Evolutionary conservation across 106 monocot genomes (phyloP), one percentile per base, ranked within the genome.

Genomic region (Dendrobium huoshanense): DNA sequence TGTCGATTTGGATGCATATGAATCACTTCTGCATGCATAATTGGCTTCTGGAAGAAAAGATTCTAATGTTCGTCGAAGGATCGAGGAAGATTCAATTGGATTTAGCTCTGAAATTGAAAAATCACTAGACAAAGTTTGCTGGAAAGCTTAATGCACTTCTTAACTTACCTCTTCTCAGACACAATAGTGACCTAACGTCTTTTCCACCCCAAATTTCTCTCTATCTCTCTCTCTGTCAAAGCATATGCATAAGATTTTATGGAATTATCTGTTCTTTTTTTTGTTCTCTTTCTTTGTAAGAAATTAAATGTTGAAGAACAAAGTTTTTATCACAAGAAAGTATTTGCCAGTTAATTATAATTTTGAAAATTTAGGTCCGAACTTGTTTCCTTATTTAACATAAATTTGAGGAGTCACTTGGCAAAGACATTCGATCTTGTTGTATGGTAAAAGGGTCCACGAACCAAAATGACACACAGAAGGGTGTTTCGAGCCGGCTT

Each of bases 1-100:
- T 76, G 80, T 87, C 43, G 83, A 88, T 76, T 31, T 61, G 4
- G 75, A 77, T 77, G 75, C 42, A 1, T 87, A 80, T 67, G 80
- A 84, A 29, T 79, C 45, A 0, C 61, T 82, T 33, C 24, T 85
- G 18, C 79, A 25, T 9, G 54, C 75, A 16, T 82, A 85, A 24
- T 20, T 68, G 22, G 81, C 78, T 41, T 78, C 81, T 25, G 79
- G 81, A 37, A 83, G 37, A 75, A 79, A 48, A 54, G 81, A 78
- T 18, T 49, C 73, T 75, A 76, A 55, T 54, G 78, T 85, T 44
- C 33, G 18, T 11, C 59, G 79, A 55, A 58, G 78, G 40, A 84
- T 84, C 9, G 42, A 73, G 40, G 79, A 84, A 31, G 81, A 86
- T 37, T 40, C 79, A 17, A 40, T 84, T 10, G 44, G 79, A 18